These are phyloP conservation scores for Diutina catenulata DNA, from an alignment of 1,139 yeast genomes.

Conservation along the genomic window DNA sequence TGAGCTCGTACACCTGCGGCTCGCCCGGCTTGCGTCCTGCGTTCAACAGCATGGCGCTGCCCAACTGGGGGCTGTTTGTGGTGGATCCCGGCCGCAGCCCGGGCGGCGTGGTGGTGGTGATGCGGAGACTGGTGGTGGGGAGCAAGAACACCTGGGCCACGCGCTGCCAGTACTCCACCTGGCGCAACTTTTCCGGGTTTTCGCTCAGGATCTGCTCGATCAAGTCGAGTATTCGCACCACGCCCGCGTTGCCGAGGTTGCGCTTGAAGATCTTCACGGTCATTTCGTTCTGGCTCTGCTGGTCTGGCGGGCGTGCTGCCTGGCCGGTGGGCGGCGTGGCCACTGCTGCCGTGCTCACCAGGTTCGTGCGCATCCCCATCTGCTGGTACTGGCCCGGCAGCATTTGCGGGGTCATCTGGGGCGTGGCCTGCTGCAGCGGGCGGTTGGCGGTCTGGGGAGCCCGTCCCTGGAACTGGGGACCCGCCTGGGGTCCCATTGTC, in stretches of 20 bases:
- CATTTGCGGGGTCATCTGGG: not conserved
- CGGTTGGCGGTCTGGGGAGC: not conserved
- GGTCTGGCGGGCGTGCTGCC: not conserved
- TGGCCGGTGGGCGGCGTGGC: not conserved
- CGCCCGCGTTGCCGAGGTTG: conserved; percentile 35
- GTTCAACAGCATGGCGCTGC: not conserved
- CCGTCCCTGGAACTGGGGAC: conserved; percentile 4
- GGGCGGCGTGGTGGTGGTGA: conserved; percentile 13
- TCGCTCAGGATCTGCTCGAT: conserved; percentile 13
- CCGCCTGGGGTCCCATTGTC: not conserved
- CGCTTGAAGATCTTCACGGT: conserved; percentile 27
- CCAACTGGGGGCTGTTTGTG: conserved; percentile 1
- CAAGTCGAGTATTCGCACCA: conserved; percentile 18
- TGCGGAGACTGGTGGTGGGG: conserved; percentile 20
- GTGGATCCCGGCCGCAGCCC: not conserved
- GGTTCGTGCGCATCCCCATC: no score
- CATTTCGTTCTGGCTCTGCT: conserved; percentile 6
- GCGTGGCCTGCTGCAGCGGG: not conserved
- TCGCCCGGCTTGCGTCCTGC: conserved; percentile 5
- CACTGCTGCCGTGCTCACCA: no score
- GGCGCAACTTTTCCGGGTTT: conserved; percentile 17
- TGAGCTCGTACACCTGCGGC: conserved; percentile 60
- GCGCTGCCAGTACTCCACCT: conserved; percentile 28
- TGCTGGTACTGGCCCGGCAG: not conserved
- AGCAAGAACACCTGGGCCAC: conserved; percentile 24